These are phyloP conservation scores for Yamadazyma triangularis DNA, from an alignment of 1,139 yeast genomes.

Conservation along the genomic window DNA sequence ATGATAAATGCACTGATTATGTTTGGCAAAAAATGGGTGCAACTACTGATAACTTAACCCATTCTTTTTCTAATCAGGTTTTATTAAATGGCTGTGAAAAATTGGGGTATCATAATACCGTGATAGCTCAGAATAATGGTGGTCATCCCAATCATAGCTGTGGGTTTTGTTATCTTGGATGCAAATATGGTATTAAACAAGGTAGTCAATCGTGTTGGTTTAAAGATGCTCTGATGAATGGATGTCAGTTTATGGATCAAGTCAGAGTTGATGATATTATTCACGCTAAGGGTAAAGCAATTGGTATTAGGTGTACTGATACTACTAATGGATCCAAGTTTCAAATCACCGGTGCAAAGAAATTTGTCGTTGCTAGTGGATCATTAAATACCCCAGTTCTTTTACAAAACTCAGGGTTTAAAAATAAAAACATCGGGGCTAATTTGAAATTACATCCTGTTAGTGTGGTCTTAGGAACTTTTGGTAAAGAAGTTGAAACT, in stretches of 20 bases:
- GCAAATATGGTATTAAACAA: slow-evolving; percentile 51
- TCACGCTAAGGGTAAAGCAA: slow-evolving; percentile 42
- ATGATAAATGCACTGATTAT: slow-evolving; percentile 45
- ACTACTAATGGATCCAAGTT: slow-evolving; percentile 24
- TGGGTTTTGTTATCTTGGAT: slow-evolving; percentile 53
- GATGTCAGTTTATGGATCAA: slow-evolving; percentile 46
- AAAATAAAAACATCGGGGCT: slow-evolving; percentile 49
- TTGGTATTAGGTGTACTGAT: slow-evolving; percentile 38
- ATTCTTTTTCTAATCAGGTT: slow-evolving; percentile 45
- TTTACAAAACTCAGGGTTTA: slow-evolving; percentile 49
- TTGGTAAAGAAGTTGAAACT: slow-evolving; percentile 28
- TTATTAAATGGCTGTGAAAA: slow-evolving; percentile 44
- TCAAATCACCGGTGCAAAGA: slow-evolving; percentile 43
- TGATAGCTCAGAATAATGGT: slow-evolving; percentile 50
- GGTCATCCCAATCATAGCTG: slow-evolving; percentile 43
- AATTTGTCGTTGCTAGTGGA: slow-evolving; percentile 47
- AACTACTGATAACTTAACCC: slow-evolving; percentile 34
- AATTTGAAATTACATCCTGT: slow-evolving; percentile 56
- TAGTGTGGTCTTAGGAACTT: slow-evolving; percentile 39
- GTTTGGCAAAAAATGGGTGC: slow-evolving; percentile 54
- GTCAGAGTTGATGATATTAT: slow-evolving; percentile 38
- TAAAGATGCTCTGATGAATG: slow-evolving; percentile 45
- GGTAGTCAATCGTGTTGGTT: slow-evolving; percentile 54
- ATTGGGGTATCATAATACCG: slow-evolving; percentile 42
- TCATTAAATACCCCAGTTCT: slow-evolving; percentile 50